These are phyloP conservation scores for Colletotrichum cordylinicola DNA, from an alignment of 2,329 filamentous ascomycete species.

Conservation along the genomic window DNA sequence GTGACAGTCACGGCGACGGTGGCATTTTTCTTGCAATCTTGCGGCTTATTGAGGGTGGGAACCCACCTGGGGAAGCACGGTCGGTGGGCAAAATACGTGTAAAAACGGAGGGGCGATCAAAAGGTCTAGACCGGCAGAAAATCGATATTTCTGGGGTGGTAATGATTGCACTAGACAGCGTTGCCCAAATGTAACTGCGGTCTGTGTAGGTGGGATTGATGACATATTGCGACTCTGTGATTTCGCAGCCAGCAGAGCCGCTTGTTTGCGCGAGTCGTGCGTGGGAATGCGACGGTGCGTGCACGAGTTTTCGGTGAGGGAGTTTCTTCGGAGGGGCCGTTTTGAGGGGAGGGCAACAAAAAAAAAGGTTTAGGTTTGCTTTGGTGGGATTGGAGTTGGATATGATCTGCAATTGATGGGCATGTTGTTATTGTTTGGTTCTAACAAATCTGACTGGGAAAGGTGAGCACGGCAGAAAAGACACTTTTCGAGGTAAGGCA, in stretches of 20 bases:
- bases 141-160: not conserved
- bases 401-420: not conserved
- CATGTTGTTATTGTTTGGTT: not conserved
- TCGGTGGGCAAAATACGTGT: not conserved
- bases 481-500: not conserved
- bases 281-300: not conserved
- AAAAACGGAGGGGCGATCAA: too few species aligned
- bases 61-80: not conserved
- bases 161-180: not conserved
- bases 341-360: not conserved
- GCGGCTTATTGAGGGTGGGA: not conserved
- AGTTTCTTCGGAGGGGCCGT: not conserved
- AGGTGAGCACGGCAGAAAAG: not conserved
- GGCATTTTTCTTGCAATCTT: not conserved
- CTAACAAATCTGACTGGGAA: not conserved
- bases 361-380: constrained; percentile 1
- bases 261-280: not conserved
- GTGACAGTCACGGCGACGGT: not conserved
- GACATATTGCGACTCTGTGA: not conserved
- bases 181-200: not conserved
- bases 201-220: not conserved
- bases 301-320: not conserved
- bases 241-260: not conserved
- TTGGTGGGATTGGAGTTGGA: not conserved
- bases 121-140: not conserved